phyloP scores from a whole-genome alignment of 31 red algal species.

The Bonnemaisonia californica region DNA sequence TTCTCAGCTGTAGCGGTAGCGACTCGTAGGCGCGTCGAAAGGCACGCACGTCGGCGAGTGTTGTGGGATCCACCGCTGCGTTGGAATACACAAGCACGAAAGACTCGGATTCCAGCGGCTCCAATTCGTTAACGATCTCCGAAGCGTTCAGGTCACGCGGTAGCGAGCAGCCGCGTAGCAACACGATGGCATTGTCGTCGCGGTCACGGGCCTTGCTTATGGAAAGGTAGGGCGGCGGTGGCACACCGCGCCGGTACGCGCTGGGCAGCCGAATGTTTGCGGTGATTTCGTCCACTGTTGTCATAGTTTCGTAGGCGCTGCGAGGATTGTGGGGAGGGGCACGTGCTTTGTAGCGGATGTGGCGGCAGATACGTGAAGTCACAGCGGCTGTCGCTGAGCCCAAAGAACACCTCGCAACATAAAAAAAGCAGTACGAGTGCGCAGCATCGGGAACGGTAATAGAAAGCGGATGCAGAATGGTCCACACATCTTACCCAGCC shows the following conservation, averaged over 20 bases:
- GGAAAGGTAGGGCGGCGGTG: background rate
- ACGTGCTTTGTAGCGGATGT: no score
- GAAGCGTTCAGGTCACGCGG: background rate
- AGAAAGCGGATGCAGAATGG: no score
- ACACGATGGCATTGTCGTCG: background rate
- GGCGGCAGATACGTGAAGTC: no score
- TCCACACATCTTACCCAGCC: no score
- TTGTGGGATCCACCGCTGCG: background rate
- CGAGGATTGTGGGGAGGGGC: no score
- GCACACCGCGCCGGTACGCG: background rate
- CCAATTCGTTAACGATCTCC: background rate
- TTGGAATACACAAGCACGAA: background rate
- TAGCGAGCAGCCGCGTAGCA: background rate
- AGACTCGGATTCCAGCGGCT: background rate
- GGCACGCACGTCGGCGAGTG: constrained; percentile 24
- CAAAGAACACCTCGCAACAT: no score
- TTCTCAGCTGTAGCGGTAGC: constrained; percentile 21
- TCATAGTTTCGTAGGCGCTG: no score
- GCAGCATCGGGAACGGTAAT: no score
- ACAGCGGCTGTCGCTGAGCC: no score
- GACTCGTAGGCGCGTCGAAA: constrained; percentile 43
- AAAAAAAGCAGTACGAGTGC: no score
- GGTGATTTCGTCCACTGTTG: background rate
- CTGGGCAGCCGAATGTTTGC: background rate
- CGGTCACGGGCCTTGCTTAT: background rate